These are phyloP conservation scores for Polytolypa hystricis DNA, from an alignment of 2,329 filamentous ascomycete species.

Conservation along the genomic window DNA sequence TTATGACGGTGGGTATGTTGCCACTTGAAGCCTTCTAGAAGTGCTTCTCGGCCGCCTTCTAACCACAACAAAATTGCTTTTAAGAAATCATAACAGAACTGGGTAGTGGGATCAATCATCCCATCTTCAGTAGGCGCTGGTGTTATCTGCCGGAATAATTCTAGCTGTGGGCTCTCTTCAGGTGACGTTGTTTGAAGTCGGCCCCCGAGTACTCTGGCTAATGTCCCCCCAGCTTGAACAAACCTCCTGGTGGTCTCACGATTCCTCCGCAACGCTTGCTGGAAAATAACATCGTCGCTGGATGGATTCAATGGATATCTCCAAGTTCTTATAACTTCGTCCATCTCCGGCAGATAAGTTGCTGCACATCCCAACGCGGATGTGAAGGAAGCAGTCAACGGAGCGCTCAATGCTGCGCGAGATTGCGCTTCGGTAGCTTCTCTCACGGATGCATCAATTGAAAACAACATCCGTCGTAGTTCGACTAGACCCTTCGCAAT, in stretches of 20 bases:
- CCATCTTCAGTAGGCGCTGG: slow-evolving; percentile 36
- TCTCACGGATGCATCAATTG: slow-evolving; percentile 30
- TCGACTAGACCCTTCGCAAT: slow-evolving; percentile 46
- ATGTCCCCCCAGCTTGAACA: slow-evolving; percentile 50
- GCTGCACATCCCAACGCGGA: slow-evolving; percentile 34
- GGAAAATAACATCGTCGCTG: slow-evolving; percentile 40
- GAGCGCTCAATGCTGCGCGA: slow-evolving; percentile 18
- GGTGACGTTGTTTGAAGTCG: slow-evolving; percentile 35
- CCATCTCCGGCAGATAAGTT: slow-evolving; percentile 44
- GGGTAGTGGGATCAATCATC: slow-evolving; percentile 31
- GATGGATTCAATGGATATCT: slow-evolving; percentile 48
- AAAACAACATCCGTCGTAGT: slow-evolving; percentile 46
- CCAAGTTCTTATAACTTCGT: slow-evolving; percentile 45
- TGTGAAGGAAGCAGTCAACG: slow-evolving; percentile 30
- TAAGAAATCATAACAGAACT: slow-evolving; percentile 54
- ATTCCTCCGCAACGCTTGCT: slow-evolving; percentile 45
- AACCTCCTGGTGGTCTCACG: slow-evolving; percentile 49
- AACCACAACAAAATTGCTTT: slow-evolving; percentile 54
- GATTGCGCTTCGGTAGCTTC: slow-evolving; percentile 20
- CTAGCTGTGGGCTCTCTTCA: slow-evolving; percentile 26
- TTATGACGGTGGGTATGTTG: slow-evolving; percentile 30
- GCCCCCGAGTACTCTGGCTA: slow-evolving; percentile 47
- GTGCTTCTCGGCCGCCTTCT: slow-evolving; percentile 44
- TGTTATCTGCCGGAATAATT: slow-evolving; percentile 39
- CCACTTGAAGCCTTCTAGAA: slow-evolving; percentile 47